Conservation (phyloP, 805 yeast genomes). For the Zygotorulaspora danielsina region DNA sequence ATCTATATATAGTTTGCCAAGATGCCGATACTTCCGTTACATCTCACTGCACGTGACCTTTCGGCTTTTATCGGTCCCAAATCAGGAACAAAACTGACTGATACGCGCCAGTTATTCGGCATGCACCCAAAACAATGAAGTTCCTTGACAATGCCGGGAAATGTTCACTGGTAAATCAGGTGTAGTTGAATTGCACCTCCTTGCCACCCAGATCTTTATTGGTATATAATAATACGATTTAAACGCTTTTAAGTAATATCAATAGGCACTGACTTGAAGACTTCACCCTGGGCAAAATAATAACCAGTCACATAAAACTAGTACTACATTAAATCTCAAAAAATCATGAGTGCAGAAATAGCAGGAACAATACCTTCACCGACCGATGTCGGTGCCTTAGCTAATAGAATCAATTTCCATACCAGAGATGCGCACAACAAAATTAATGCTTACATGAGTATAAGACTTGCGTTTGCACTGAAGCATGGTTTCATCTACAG, state of each 20-base stretch:
- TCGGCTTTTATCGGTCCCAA: conserved; percentile 17
- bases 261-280: too few species aligned
- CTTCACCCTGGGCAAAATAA: too few species aligned
- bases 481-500: conserved; percentile 73
- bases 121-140: conserved; percentile 4
- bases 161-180: background rate
- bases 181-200: too few species aligned
- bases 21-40: too few species aligned
- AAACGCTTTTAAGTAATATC: too few species aligned
- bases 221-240: too few species aligned
- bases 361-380: conserved; percentile 59
- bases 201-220: too few species aligned
- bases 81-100: background rate
- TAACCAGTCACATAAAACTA: too few species aligned
- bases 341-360: conserved; percentile 7
- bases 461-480: conserved; percentile 69
- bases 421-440: conserved; percentile 64
- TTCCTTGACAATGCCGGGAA: too few species aligned
- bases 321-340: too few species aligned
- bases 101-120: conserved; percentile 1
- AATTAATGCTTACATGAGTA: conserved; percentile 62
- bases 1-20: background rate
- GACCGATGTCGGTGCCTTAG: conserved; percentile 77
- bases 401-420: conserved; percentile 70
- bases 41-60: conserved; percentile 14